Base-by-base conservation (phyloP, 23 red algal species). In the Agarophyton chilense region DNA sequence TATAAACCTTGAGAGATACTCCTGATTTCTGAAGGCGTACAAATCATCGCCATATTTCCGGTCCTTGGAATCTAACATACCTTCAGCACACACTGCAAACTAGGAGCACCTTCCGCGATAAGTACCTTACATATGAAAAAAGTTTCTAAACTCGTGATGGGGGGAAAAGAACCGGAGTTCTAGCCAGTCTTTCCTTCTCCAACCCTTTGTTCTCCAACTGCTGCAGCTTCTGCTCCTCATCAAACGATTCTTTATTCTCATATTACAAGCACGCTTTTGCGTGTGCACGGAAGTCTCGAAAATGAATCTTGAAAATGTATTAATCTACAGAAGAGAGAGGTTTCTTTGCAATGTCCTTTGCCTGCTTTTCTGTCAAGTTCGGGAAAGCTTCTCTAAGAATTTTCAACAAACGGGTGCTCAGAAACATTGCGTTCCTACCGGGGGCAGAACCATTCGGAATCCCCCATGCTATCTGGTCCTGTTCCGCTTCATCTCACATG, bases 221-320 rank as follows among this genome's bases (percentile, higher is more conserved):
- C 45, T 70, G 74, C 21, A 87, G 50, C 44, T 94, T 93, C 66
- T 93, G 88, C 40, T 94, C 96, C 43, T 98, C 96, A 28, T 98
- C 92, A 74, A 93, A 98, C 60, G 95, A 57, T 34, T 98, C 96
- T 0, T 92, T 86, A 61, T 98, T 98, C 52, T 98, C 96, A 44
- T 93, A 87, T 44, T 44, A 67, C 29, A 81, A 92, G 78, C 95
- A 98, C 62, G 95, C 96, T 73, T 95, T 95, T 11, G 96, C 95
- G 46, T 93, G 96, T 24, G 95, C 90, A 9, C 95, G 93, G 77
- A 98, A 98, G 57, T 98, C 96, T 22, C 96, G 87, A 24, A 98
- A 66, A 67, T 98, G 96, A 51, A 79, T 66, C 84, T 98, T 98
- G 86, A 98, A 98, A 28, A 79, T 89, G 58, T 94, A 92, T 50